Evolutionary conservation across 768 basidiomycete genomes (phyloP), one percentile per base, ranked within the genome.

Genomic region (Mycena capillaripes): DNA sequence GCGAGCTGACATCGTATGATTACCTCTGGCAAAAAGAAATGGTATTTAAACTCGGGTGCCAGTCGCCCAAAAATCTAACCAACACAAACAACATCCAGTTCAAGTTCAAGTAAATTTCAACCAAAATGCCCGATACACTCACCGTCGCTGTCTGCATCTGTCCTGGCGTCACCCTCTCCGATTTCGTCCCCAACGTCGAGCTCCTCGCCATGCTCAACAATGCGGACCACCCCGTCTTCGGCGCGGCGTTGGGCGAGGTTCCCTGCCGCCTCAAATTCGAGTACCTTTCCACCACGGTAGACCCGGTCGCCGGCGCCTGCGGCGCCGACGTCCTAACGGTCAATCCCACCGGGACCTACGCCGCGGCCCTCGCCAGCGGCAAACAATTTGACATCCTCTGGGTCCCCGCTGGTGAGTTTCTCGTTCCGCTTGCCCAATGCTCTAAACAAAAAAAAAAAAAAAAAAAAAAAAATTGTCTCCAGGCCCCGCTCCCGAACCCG

Each of bases 111-210:
- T 12, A 6, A 6, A 36, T 6, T 36, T 36, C 34, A 36, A 36
- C 34, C 32, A 56, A 8, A 40, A 74, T 69, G 67, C 58, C 59
- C 38, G n/a, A 69, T 23, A 40, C 38, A 16, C 64, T 75, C 67
- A 42, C 36, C 67, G 42, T 75, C 46, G 74, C 74, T n/a, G n/a
- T n/a, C n/a, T n/a, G n/a, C n/a, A n/a, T n/a, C n/a, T n/a, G n/a
- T n/a, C n/a, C n/a, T n/a, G 74, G 52, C 8, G 74, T 75, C 23
- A 75, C 74, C 21, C 74, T 75, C 52, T 65, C 61, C 4, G 74
- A 75, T 63, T 75, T 75, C 53, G 56, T 75, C 50, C 48, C 70
- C 16, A 68, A 67, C 29, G 25, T 69, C 25, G 74, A 75, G 40
- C 61, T 75, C 44, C 53, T 75, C 21, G 40, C 63, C 23, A 36